These are phyloP conservation scores for Shiraia bambusicola DNA, from an alignment of 2,329 filamentous ascomycete species.

Conservation along the genomic window DNA sequence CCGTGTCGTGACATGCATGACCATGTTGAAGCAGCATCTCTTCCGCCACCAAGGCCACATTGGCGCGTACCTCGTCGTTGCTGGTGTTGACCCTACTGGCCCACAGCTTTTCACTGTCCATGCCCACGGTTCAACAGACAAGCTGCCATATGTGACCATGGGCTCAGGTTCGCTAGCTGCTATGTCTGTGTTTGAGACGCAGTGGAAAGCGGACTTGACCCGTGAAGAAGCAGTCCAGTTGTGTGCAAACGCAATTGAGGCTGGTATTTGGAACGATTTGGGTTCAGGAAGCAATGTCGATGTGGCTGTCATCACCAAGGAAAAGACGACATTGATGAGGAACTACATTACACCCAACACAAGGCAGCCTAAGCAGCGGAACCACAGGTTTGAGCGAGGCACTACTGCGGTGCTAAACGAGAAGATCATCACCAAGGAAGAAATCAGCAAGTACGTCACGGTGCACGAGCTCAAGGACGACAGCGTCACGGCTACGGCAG, in stretches of 20 bases:
- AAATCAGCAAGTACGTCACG: conserved; percentile 90
- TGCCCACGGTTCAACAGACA: conserved; percentile 96
- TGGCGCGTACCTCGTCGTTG: conserved; percentile 95
- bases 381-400: conserved; percentile 85
- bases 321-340: conserved; percentile 90
- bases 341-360: conserved; percentile 94
- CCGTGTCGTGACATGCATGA: conserved; percentile 98
- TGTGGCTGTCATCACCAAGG: conserved; percentile 89
- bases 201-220: conserved; percentile 80
- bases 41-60: conserved; percentile 98
- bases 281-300: conserved; percentile 97
- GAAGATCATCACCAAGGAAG: conserved; percentile 91
- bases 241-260: conserved; percentile 82
- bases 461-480: conserved; percentile 80
- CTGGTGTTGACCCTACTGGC: conserved; percentile 93
- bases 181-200: conserved; percentile 97
- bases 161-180: conserved; percentile 92
- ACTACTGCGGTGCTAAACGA: conserved; percentile 97
- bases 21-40: conserved; percentile 97
- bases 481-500: conserved; percentile 60
- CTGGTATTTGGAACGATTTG: conserved; percentile 98
- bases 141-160: conserved; percentile 99
- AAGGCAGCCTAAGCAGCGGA: conserved; percentile 85
- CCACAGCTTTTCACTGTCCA: conserved; percentile 96
- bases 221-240: conserved; percentile 81